Percentiles rank a stretch among this genome's conserved stretches.
Conservation (phyloP, 495 filamentous ascomycete genomes). For the Baudoinia panamericana region DNA sequence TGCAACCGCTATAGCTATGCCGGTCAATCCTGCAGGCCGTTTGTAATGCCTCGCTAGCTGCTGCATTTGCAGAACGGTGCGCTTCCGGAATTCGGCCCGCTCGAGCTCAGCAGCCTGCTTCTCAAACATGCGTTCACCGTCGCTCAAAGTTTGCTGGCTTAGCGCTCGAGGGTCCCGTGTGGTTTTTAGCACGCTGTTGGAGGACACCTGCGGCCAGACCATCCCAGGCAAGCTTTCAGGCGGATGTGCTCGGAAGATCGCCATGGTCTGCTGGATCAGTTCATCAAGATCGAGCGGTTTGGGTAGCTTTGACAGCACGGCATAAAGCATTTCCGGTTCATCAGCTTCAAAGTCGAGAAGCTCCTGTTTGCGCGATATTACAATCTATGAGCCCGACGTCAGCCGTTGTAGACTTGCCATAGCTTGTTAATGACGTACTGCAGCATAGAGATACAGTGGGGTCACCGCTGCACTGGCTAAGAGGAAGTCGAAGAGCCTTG, state of each 20-base stretch:
- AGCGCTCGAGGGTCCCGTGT: conserved; percentile 38
- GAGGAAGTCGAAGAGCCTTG: conserved; percentile 81
- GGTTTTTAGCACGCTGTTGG: conserved; percentile 73
- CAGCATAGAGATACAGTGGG: conserved; percentile 79
- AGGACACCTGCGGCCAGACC: conserved; percentile 59
- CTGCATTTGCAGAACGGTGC: neutral
- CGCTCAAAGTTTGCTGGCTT: conserved; percentile 37
- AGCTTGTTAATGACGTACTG: conserved; percentile 16
- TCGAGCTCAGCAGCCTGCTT: conserved; percentile 54
- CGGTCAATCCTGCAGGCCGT: conserved; percentile 3
- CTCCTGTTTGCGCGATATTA: conserved; percentile 65
- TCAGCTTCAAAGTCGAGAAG: conserved; percentile 67
- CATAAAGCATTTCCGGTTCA: conserved; percentile 91
- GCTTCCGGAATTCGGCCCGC: conserved; percentile 29
- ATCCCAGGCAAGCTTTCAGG: conserved; percentile 52
- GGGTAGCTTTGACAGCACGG: conserved; percentile 75
- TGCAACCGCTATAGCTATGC: conserved; percentile 1
- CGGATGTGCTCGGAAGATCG: conserved; percentile 51
- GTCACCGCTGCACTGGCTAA: conserved; percentile 75
- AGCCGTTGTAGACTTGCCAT: neutral
- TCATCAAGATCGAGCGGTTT: conserved; percentile 69
- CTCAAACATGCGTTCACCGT: conserved; percentile 52
- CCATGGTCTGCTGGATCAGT: conserved; percentile 50
- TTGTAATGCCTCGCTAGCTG: conserved; percentile 2
- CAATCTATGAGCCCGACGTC: conserved; percentile 39